These are phyloP conservation scores for Penicillium manginii DNA, from an alignment of 495 filamentous ascomycete species.

Conservation along the genomic window DNA sequence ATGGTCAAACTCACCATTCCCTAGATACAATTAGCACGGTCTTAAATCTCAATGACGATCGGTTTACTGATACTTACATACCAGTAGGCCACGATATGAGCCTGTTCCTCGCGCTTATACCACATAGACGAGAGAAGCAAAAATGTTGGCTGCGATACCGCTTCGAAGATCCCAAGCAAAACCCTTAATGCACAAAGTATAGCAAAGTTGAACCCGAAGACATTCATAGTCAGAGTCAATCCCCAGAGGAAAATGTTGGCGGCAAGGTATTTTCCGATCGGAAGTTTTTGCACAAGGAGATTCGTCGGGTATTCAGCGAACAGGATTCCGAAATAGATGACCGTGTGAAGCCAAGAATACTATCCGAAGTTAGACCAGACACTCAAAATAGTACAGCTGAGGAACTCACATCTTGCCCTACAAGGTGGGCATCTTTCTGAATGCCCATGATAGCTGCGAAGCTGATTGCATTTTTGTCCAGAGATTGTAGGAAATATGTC, in stretches of 20 bases:
- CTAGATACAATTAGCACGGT: background rate
- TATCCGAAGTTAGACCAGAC: constrained; percentile 16
- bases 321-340: constrained; percentile 44
- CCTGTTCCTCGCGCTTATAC: constrained; percentile 65
- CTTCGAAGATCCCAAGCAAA: constrained; percentile 64
- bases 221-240: constrained; percentile 47
- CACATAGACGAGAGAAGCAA: constrained; percentile 63
- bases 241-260: constrained; percentile 61
- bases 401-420: constrained; percentile 40
- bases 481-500: constrained; percentile 62
- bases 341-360: constrained; percentile 43
- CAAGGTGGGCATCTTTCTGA: constrained; percentile 42
- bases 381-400: background rate
- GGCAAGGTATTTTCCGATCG: constrained; percentile 54
- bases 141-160: constrained; percentile 52
- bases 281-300: constrained; percentile 48
- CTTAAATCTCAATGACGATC: background rate
- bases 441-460: constrained; percentile 65
- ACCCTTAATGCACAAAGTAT: constrained; percentile 53
- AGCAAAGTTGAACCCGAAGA: constrained; percentile 52
- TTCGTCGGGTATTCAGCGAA: constrained; percentile 49
- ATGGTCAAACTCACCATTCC: background rate
- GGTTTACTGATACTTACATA: constrained; percentile 28
- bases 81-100: constrained; percentile 60
- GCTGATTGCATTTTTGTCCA: constrained; percentile 63